Conservation (phyloP, 2,329 filamentous ascomycete genomes). For the Diplocarpon mali region DNA sequence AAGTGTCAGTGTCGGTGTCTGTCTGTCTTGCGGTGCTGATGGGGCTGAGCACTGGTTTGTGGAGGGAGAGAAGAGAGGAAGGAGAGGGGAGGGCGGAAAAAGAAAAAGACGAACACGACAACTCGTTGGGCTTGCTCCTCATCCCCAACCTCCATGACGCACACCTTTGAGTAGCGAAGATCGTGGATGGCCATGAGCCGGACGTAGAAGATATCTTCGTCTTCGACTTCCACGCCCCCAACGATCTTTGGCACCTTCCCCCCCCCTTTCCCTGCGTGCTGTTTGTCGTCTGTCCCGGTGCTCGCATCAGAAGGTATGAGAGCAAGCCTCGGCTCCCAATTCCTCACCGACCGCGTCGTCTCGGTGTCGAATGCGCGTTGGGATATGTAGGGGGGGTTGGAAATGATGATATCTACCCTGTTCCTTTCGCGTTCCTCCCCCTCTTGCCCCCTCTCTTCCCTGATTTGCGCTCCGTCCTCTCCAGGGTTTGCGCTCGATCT, state of each 20-base stretch:
- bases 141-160: conserved; percentile 65
- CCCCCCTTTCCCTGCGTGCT: not conserved
- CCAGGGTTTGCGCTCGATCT: too few relatives aligned
- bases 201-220: conserved; percentile 51
- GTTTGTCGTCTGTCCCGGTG: not conserved
- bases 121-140: conserved; percentile 56
- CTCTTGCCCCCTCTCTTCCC: not conserved
- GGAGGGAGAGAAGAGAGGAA: not conserved
- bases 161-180: conserved; percentile 37
- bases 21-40: too few relatives aligned
- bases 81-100: too few relatives aligned
- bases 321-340: conserved; percentile 70
- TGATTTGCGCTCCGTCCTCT: too few relatives aligned
- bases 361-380: conserved; percentile 44
- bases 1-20: too few relatives aligned
- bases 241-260: not conserved
- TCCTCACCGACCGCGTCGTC: conserved; percentile 64
- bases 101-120: conserved; percentile 32
- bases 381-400: conserved; percentile 90
- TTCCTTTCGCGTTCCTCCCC: not conserved
- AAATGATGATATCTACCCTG: conserved; percentile 54
- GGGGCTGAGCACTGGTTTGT: too few relatives aligned
- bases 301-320: conserved; percentile 42
- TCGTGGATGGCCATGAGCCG: conserved; percentile 46
- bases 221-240: not conserved